Conservation (phyloP, 2,329 filamentous ascomycete species). For the Aspergillus ustus region DNA sequence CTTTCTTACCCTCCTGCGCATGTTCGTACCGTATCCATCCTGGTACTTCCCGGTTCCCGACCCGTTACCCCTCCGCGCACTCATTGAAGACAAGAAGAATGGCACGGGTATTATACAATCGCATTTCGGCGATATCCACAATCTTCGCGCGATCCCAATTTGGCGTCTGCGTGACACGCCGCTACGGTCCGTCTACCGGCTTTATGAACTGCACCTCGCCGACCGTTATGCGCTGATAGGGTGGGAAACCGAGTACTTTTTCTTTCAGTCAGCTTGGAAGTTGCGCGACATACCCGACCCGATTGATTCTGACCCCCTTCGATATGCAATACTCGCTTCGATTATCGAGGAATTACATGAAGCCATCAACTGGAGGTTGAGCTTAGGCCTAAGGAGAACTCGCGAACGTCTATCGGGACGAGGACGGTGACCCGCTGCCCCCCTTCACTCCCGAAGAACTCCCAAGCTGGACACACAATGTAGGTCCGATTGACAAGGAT, state of each 20-base stretch:
- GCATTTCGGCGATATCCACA: conserved; percentile 23
- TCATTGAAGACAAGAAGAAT: conserved; percentile 21
- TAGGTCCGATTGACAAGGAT: conserved; percentile 22
- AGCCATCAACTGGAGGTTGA: conserved; percentile 13
- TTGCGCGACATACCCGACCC: conserved; percentile 10
- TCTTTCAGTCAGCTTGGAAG: conserved; percentile 5
- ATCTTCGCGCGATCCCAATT: conserved; percentile 17
- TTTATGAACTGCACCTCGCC: conserved; percentile 9
- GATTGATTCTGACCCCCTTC: conserved; percentile 7
- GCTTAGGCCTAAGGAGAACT: conserved; percentile 10
- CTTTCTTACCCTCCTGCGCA: conserved; percentile 24
- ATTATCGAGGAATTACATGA: conserved; percentile 15
- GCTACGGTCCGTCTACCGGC: conserved; percentile 11
- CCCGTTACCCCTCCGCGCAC: conserved; percentile 19
- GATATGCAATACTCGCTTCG: conserved; percentile 14
- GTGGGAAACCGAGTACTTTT: conserved; percentile 14
- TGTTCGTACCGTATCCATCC: conserved; percentile 31
- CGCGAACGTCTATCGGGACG: conserved; percentile 31
- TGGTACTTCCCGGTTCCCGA: conserved; percentile 32
- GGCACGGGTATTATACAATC: conserved; percentile 16
- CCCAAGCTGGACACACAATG: conserved; percentile 26
- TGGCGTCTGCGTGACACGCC: conserved; percentile 13
- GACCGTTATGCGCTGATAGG: conserved; percentile 2
- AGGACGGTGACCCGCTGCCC: conserved; percentile 26
- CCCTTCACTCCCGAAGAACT: conserved; percentile 27